Evolutionary conservation across 441 rosid genomes (phyloP).

Genomic region (Geranium incanum): DNA sequence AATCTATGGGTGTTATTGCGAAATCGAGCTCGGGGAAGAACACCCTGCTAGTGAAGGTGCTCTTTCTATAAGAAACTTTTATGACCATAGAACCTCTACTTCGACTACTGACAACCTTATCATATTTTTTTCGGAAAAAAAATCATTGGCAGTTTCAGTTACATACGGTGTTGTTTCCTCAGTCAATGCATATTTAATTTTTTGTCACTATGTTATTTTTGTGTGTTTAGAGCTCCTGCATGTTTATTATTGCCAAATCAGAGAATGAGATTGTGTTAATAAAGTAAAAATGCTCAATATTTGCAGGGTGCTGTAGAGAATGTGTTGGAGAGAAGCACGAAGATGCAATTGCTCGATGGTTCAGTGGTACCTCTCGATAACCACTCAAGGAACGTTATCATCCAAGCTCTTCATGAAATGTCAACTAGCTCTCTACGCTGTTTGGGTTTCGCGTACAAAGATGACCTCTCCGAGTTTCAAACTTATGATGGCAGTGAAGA

Average conservation of each 20-base stretch:
- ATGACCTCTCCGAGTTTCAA: slow-evolving; percentile 37
- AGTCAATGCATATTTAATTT: neutral
- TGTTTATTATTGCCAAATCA: neutral
- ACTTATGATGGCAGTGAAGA: slow-evolving; percentile 37
- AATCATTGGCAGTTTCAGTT: neutral
- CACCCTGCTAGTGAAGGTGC: slow-evolving; percentile 75
- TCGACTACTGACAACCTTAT: neutral
- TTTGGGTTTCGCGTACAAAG: slow-evolving; percentile 43
- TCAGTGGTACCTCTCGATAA: slow-evolving; percentile 33
- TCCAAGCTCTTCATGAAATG: slow-evolving; percentile 31
- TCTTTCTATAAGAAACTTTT: neutral
- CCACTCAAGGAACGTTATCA: slow-evolving; percentile 24
- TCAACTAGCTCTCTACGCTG: slow-evolving; percentile 36
- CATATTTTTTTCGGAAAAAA: neutral
- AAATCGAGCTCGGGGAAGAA: slow-evolving; percentile 62
- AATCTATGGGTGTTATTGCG: slow-evolving; percentile 95
- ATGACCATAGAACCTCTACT: neutral
- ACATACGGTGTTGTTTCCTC: neutral
- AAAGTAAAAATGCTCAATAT: slow-evolving; percentile 13
- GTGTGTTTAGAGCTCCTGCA: neutral
- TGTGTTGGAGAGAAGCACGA: slow-evolving; percentile 38
- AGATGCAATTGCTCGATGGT: slow-evolving; percentile 42
- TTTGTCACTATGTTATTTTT: neutral
- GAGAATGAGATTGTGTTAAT: neutral
- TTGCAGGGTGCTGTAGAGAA: slow-evolving; percentile 51